Base-by-base conservation (phyloP, 805 yeast genomes). In the Wickerhamomyces pijperi region DNA sequence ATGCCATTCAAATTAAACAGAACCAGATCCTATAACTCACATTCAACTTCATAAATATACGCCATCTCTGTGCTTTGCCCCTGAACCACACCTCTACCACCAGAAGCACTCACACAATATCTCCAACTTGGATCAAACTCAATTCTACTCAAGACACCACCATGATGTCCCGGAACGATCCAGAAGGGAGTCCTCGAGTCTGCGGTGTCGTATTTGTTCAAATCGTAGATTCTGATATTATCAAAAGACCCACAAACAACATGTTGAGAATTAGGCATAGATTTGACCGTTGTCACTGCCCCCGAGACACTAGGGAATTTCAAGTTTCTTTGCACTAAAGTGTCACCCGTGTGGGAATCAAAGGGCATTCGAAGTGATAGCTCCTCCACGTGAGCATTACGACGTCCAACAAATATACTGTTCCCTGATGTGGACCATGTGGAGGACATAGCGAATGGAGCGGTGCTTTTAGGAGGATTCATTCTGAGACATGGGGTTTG, bases 81-180 rank as follows among this genome's bases (percentile, higher is more conserved):
- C 48, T 81, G 87, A 7, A 21, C 23, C 97, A 97, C 90, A 5
- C 98, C 98, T 51, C 97, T 72, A 45, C 83, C 85, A 9, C 98
- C 98, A 55, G 94, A 82, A 1, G 97, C 79, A 51, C 95, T 81
- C 5, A 90, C 72, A 80, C 92, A 68, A 56, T 83, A 92, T 44
- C 92, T 63, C 32, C 94, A 85, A 2, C 92, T 81, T 23, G 90
- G 90, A 58, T 90, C 97, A 18, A 88, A 79, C 39, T 74, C 67
- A 45, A 92, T 63, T 38, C 77, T 76, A 36, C 94, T 82, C 28
- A 92, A 64, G 3, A 76, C 74, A 20, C 97, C 95, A 36, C 98
- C 97, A 53, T 85, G 95, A 58, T 92, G 97, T 1, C 98, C 97
- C 0, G 98, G 96, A 11, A 92, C 72, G 49, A 94, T 88, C 56